Evolutionary conservation across 1,139 yeast species (phyloP).

Genomic region (Hemisphaericaspora xylofermentans): DNA sequence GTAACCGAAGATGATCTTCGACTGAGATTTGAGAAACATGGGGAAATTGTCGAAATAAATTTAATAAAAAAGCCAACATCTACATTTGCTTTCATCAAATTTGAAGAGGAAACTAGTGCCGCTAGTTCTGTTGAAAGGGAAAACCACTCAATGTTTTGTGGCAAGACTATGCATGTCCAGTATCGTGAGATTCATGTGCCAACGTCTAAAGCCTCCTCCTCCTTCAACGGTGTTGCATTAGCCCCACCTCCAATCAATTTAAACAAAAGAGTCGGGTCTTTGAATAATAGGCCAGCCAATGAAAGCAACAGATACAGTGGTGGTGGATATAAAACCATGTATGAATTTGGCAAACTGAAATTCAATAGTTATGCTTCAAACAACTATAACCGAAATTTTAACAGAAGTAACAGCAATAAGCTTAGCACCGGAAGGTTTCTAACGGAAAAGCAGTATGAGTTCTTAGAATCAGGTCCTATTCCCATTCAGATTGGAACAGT

Average conservation of each 20-base stretch:
- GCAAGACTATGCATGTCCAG: constrained; percentile 80
- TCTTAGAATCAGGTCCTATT: background rate
- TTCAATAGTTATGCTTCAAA: constrained; percentile 17
- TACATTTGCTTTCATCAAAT: constrained; percentile 74
- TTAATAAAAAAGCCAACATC: constrained; percentile 50
- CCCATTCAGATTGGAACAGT: background rate
- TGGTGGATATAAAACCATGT: background rate
- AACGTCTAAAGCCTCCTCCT: background rate
- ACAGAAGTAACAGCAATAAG: constrained; percentile 1
- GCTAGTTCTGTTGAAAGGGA: constrained; percentile 81
- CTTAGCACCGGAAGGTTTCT: constrained; percentile 4
- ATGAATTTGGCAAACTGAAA: constrained; percentile 11
- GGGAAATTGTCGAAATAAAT: constrained; percentile 55
- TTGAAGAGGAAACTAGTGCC: constrained; percentile 64
- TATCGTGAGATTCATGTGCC: constrained; percentile 58
- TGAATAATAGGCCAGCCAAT: background rate
- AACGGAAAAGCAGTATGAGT: background rate
- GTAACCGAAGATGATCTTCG: constrained; percentile 54
- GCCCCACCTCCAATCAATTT: constrained; percentile 79
- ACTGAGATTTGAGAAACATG: constrained; percentile 66
- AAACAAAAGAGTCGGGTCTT: constrained; percentile 30
- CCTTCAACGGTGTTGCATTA: constrained; percentile 39
- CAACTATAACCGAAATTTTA: constrained; percentile 11
- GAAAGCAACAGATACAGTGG: constrained; percentile 5
- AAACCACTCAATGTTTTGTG: constrained; percentile 72